A percentile compares a stretch with the other conserved stretches of the same genome.
These are phyloP conservation scores for Vitis hybrid DNA, from an alignment of 177 flowering plant genomes.

Conservation along the genomic window DNA sequence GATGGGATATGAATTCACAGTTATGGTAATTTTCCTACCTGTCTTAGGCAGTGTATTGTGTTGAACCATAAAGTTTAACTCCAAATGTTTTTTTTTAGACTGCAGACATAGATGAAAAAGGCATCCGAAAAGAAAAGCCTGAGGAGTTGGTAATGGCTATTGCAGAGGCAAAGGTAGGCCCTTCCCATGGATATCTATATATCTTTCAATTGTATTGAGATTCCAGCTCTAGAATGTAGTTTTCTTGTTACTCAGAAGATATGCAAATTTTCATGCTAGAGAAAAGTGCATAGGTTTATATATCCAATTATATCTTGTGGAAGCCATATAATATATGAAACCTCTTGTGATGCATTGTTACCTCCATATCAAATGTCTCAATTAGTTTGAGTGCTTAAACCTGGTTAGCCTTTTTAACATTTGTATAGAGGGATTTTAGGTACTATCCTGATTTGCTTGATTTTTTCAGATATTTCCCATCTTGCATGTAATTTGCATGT, in stretches of 20 bases:
- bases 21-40: slow-evolving; percentile 10
- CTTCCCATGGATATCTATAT: not conserved
- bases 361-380: no score
- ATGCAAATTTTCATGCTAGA: no score
- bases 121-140: slow-evolving; percentile 72
- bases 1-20: slow-evolving; percentile 69
- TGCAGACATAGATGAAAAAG: slow-evolving; percentile 94
- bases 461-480: not conserved
- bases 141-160: slow-evolving; percentile 92
- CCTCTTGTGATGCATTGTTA: no score
- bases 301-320: not conserved
- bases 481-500: not conserved
- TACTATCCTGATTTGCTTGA: not conserved
- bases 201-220: no score
- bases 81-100: slow-evolving; percentile 36
- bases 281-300: not conserved
- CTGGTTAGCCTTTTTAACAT: not conserved
- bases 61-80: not conserved
- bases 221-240: not conserved
- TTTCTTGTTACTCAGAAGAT: not conserved
- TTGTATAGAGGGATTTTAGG: not conserved
- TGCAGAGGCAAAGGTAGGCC: slow-evolving; percentile 84
- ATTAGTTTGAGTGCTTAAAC: no score
- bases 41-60: not conserved
- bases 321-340: not conserved